A percentile compares a stretch with the other conserved stretches of the same genome.
phyloP scores from a whole-genome alignment of 1,139 yeast genomes.

The Nakaseomyces kungkrabaensis region DNA sequence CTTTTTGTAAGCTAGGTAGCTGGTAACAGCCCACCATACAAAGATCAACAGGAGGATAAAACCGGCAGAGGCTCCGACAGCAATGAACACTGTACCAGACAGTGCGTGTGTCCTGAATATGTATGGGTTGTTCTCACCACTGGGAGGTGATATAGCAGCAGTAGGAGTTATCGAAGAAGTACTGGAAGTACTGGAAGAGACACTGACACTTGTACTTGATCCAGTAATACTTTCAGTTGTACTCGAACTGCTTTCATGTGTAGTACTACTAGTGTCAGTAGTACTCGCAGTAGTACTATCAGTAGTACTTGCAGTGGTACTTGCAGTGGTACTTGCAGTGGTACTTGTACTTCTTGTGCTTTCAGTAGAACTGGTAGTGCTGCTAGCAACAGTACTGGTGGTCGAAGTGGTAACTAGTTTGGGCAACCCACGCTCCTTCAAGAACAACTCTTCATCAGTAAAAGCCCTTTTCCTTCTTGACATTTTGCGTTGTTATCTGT shows the following conservation, averaged over 20 bases:
- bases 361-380: too few species aligned
- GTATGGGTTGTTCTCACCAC: constrained; percentile 50
- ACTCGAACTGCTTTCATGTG: neutral
- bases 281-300: neutral
- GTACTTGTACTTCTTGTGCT: too few species aligned
- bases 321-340: neutral
- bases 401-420: neutral
- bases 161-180: constrained; percentile 2
- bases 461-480: neutral
- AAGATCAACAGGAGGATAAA: constrained; percentile 26
- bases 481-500: neutral
- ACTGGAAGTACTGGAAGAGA: constrained; percentile 10
- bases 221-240: neutral
- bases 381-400: neutral
- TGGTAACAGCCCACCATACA: constrained; percentile 19
- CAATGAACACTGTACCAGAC: constrained; percentile 71
- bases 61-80: constrained; percentile 62
- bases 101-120: constrained; percentile 41
- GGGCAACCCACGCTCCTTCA: constrained; percentile 2
- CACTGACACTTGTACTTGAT: neutral
- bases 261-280: neutral
- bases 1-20: constrained; percentile 10
- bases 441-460: neutral
- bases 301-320: neutral
- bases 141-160: constrained; percentile 58